Evolutionary conservation across 2,329 filamentous ascomycete genomes (phyloP).

Genomic region (Coleophoma cylindrospora): DNA sequence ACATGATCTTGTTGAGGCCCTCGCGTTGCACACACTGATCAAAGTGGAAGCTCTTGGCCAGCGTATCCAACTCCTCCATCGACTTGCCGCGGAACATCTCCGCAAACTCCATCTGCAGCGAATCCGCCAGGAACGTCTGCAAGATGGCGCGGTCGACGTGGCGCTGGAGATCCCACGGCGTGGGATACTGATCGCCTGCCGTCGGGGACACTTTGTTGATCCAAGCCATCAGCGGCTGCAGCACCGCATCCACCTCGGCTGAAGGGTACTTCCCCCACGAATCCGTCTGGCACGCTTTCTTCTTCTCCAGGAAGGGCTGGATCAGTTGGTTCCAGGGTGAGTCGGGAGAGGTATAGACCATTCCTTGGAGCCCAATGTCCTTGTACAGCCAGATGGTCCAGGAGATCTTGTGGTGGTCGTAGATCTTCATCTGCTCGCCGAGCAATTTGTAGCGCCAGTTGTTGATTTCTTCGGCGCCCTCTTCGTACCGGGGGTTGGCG

Average conservation of each 20-base stretch:
- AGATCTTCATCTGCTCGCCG: conserved; percentile 40
- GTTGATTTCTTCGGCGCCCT: conserved; percentile 32
- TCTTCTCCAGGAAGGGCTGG: conserved; percentile 46
- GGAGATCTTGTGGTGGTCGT: conserved; percentile 39
- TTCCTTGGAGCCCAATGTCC: conserved; percentile 47
- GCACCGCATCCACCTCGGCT: conserved; percentile 25
- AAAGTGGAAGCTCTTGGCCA: conserved; percentile 43
- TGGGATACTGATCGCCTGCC: conserved; percentile 16
- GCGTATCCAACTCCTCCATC: conserved; percentile 42
- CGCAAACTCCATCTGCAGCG: conserved; percentile 40
- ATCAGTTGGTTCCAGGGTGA: conserved; percentile 44
- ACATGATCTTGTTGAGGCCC: conserved; percentile 36
- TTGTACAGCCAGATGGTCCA: conserved; percentile 57
- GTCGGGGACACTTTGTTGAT: conserved; percentile 15
- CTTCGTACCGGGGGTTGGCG: conserved; percentile 15
- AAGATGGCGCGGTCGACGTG: conserved; percentile 11
- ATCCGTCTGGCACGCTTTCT: conserved; percentile 44
- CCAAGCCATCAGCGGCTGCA: conserved; percentile 22
- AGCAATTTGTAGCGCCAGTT: conserved; percentile 35
- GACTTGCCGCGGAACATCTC: conserved; percentile 45
- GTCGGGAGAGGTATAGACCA: conserved; percentile 41
- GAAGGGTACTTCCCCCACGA: conserved; percentile 41
- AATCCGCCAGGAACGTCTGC: conserved; percentile 7
- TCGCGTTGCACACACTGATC: conserved; percentile 48
- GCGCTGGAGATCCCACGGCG: conserved; percentile 16